A percentile compares a stretch with the other conserved stretches of the same genome.
phyloP scores from a whole-genome alignment of 257 asterid genomes.

The Penstemon davidsonii region DNA sequence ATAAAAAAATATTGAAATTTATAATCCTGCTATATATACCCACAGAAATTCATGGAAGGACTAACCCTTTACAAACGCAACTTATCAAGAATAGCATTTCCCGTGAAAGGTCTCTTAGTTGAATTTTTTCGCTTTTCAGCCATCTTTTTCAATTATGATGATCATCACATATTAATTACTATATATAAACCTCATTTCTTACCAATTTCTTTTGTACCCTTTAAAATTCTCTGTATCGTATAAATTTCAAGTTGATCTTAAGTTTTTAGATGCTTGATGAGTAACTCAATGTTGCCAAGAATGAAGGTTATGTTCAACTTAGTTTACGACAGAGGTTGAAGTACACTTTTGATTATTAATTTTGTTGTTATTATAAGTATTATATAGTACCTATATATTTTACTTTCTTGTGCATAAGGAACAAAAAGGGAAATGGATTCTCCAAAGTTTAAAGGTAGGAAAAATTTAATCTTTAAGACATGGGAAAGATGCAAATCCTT shows the following conservation, averaged over 20 bases:
- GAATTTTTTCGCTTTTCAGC: not conserved
- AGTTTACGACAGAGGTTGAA: conserved; percentile 62
- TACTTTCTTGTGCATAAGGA: not conserved
- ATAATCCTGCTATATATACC: not conserved
- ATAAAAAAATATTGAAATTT: not conserved
- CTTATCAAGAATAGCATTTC: conserved; percentile 8
- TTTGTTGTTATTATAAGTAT: not conserved
- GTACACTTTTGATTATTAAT: not conserved
- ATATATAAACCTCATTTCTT: conserved; percentile 2
- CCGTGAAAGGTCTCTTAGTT: conserved; percentile 27
- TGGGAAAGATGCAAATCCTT: conserved; percentile 61
- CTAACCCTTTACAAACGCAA: conserved; percentile 25
- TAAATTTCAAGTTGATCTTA: not conserved
- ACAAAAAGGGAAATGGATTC: conserved; percentile 27
- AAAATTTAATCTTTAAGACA: conserved; percentile 50
- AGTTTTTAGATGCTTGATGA: conserved; percentile 35
- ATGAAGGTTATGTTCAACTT: conserved; percentile 50
- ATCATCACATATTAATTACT: not conserved
- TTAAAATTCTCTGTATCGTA: not conserved
- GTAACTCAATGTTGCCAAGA: conserved; percentile 59
- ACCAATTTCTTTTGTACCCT: not conserved
- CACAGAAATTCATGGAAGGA: not conserved
- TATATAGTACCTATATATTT: not conserved
- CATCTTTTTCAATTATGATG: not conserved
- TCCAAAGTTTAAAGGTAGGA: conserved; percentile 33